Evolutionary conservation across 371 early-diverging fungal species (phyloP).

Genomic region (Syncephalastrum sp.): DNA sequence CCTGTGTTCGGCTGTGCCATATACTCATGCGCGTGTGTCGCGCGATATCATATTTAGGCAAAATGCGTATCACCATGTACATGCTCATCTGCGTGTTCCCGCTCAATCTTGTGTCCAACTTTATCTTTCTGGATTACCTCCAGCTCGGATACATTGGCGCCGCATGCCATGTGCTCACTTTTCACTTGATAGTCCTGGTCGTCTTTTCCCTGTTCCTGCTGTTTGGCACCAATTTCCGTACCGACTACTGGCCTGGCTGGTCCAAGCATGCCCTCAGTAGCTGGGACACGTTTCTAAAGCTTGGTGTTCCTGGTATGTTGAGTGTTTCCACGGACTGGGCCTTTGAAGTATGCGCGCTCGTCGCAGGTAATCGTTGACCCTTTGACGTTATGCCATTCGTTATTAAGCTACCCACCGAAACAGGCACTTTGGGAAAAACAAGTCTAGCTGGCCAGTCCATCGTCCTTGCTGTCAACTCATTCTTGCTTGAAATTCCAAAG

Average conservation of each 20-base stretch:
- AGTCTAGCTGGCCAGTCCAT: conserved; percentile 46
- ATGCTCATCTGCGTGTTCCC: conserved; percentile 30
- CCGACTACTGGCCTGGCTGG: conserved; percentile 36
- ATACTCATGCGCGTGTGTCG: conserved; percentile 8
- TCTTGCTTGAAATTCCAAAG: conserved; percentile 41
- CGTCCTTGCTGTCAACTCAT: conserved; percentile 26
- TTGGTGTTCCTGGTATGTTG: conserved; percentile 49
- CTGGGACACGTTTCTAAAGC: conserved; percentile 40
- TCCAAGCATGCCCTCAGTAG: conserved; percentile 23
- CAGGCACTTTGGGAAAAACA: conserved; percentile 37
- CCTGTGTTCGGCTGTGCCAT: neutral
- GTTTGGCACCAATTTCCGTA: conserved; percentile 21
- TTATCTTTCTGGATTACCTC: conserved; percentile 28
- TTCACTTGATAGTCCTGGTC: conserved; percentile 10
- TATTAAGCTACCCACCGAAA: neutral
- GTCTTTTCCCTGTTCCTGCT: conserved; percentile 10
- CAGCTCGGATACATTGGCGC: conserved; percentile 35
- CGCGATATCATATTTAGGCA: conserved; percentile 12
- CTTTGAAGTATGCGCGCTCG: conserved; percentile 48
- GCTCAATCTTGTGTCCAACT: conserved; percentile 28
- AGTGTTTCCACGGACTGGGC: conserved; percentile 50
- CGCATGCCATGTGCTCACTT: conserved; percentile 20
- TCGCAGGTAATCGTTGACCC: conserved; percentile 20
- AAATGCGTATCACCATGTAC: conserved; percentile 42
- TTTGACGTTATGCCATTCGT: neutral